phyloP scores from a whole-genome alignment of 306 rosid genomes.

The Spatholobus suberectus region DNA sequence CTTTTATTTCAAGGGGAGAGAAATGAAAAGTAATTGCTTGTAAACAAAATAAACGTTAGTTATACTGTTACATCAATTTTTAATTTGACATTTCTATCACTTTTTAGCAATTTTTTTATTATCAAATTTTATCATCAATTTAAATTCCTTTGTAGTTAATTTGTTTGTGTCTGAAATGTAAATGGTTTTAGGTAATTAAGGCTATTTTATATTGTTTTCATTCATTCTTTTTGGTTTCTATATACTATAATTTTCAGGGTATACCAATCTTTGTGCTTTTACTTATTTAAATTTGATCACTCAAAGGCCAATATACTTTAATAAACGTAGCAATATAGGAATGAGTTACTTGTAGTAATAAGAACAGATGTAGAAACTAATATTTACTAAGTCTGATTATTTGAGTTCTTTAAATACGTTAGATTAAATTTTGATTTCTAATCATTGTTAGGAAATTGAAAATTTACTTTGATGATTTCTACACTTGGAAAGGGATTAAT shows the following conservation, averaged over 20 bases:
- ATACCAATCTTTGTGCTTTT: not conserved
- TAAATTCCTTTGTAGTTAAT: not conserved
- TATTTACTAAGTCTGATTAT: too few species aligned
- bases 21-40: not conserved
- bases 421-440: not conserved
- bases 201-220: too few species aligned
- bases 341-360: too few species aligned
- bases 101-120: too few species aligned
- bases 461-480: not conserved
- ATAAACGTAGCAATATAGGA: not conserved
- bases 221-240: too few species aligned
- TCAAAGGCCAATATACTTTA: not conserved
- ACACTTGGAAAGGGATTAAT: too few species aligned
- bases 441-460: not conserved
- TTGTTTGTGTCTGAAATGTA: not conserved
- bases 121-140: not conserved
- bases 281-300: not conserved
- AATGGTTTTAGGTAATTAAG: too few species aligned
- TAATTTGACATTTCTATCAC: not conserved
- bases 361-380: not conserved
- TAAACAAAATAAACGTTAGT: not conserved
- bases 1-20: not conserved
- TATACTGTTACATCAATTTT: not conserved
- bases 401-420: too few species aligned
- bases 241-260: not conserved